A percentile compares a stretch with the other conserved stretches of the same genome.
Evolutionary conservation across 164 flowering plant species (phyloP).

Genomic region (Liquidambar formosana): DNA sequence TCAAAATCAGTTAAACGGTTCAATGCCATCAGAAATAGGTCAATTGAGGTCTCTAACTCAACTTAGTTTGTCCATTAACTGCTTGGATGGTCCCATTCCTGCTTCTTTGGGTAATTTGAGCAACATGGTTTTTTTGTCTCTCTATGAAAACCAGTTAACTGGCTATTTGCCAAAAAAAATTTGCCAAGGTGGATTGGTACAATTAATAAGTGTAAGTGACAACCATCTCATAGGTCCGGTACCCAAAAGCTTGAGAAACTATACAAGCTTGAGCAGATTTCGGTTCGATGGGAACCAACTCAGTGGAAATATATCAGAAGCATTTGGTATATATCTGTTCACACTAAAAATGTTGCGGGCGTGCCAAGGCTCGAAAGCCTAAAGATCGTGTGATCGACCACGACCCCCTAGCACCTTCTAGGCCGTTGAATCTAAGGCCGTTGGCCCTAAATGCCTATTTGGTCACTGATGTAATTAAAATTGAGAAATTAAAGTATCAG

Average conservation of each 20-base stretch:
- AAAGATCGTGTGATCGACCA: no score
- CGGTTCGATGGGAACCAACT: conserved; percentile 19
- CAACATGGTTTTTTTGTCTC: not conserved
- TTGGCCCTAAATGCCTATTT: no score
- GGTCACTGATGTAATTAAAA: no score
- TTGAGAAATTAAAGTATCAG: no score
- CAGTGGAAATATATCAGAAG: conserved; percentile 19
- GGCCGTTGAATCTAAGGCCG: no score
- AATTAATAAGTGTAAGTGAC: not conserved
- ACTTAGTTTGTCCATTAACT: no score
- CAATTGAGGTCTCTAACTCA: not conserved
- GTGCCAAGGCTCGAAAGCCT: no score
- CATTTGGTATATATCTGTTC: conserved; percentile 19
- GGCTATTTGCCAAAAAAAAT: conserved; percentile 17
- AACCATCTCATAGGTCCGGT: conserved; percentile 21
- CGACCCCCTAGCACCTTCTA: no score
- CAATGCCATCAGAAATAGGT: conserved; percentile 23
- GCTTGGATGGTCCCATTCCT: conserved; percentile 22
- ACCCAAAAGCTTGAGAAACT: conserved; percentile 21
- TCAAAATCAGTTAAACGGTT: conserved; percentile 9
- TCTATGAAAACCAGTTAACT: conserved; percentile 16
- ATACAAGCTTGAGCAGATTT: conserved; percentile 13
- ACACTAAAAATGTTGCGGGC: no score
- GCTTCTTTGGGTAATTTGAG: conserved; percentile 14
- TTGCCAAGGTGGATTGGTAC: not conserved